Base-by-base conservation (phyloP, 768 basidiomycete genomes). In the Lactifluus echinatus region DNA sequence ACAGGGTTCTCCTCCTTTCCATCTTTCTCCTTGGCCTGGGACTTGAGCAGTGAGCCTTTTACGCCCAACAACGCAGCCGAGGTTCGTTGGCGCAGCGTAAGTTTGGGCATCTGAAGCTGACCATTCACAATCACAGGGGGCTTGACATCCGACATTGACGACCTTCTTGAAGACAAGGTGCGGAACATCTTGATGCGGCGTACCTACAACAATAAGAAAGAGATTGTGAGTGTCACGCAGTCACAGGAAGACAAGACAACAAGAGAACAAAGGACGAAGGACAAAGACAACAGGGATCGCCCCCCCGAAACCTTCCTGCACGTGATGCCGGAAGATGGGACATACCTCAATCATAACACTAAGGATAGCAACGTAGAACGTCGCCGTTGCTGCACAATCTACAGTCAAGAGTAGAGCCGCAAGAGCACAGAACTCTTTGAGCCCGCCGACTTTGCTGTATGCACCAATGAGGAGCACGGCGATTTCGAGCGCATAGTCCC, bases 331-430 rank as follows among this genome's bases (percentile, higher is more conserved):
- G 14, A 28, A 14, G 23, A 10, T 12, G 44, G 8, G 29, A 66
- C 77, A 53, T 53, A 92, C 92, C 78, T 99, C 95, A 59, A 98
- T 86, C 88, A 98, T 96, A 69, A 99, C 78, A n/a, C 83, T 85
- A 52, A 99, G 74, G 52, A 97, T 82, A 1, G 89, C 85, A 0
- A 89, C 79, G 67, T 95, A 87, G 72, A 96, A 95, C 0, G 92
- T 92, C 71, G 87, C 87, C 60, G 96, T 80, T 70, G 92, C 76
- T 29, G 93, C 66, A 68, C 93, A 96, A 69, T 99, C 96, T 44
- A 94, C 77, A 8, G 78, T 78, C 48, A 99, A 76, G 50, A 91
- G 76, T n/a, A 98, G 69, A 1, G 93, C 93, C 0, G 94, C 96
- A 15, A 97, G 81, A 11, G 93, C 89, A 68, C 95, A 98, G 61